Base-by-base conservation (phyloP, 352 stramenopile species). In the Pythium dissotocum region DNA sequence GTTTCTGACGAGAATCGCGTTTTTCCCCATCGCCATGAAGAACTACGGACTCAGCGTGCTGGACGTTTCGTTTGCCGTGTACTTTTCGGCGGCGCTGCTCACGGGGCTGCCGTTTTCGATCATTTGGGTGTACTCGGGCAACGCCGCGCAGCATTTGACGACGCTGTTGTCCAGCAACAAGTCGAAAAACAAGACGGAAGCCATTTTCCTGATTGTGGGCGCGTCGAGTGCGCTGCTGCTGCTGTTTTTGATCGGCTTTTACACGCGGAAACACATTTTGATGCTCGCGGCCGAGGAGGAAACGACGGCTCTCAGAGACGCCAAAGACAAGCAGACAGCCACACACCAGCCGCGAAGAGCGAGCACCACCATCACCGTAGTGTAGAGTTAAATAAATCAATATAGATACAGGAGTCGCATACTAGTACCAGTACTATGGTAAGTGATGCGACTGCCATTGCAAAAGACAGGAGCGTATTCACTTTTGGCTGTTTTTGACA, bases 41-140 rank as follows among this genome's bases (percentile, higher is more conserved):
- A 94, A 94, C 67, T 94, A 94, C 63, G 86, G 86, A 38, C 83
- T 94, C 26, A 94, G 86, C 63, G 84, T 91, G 30, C 68, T 94
- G 14, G 82, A 91, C 59, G 86, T 94, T 18, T 70, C 59, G 28
- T 93, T 93, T 33, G 58, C 71, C 12, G 77, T 93, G 7, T 94
- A 79, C 44, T 87, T 90, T 56, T 67, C 80, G 36, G 82, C 86
- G 7, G 84, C 83, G 48, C 60, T 94, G 48, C 44, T 92, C 32
- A 90, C 85, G 4, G 86, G 86, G 0, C 59, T 92, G 6, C 78
- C 80, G 18, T 94, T 92, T 68, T 89, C 82, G 4, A 68, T 82
- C 75, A 84, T 94, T 38, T 94, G 84, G 79, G 82, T 91, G 49
- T 94, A 90, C 61, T 87, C 83, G 7, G 84, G 87, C 53, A 82